A percentile compares a stretch with the other conserved stretches of the same genome.
phyloP scores from a whole-genome alignment of 2,329 filamentous ascomycete genomes.

The Colletotrichum higginsianum region DNA sequence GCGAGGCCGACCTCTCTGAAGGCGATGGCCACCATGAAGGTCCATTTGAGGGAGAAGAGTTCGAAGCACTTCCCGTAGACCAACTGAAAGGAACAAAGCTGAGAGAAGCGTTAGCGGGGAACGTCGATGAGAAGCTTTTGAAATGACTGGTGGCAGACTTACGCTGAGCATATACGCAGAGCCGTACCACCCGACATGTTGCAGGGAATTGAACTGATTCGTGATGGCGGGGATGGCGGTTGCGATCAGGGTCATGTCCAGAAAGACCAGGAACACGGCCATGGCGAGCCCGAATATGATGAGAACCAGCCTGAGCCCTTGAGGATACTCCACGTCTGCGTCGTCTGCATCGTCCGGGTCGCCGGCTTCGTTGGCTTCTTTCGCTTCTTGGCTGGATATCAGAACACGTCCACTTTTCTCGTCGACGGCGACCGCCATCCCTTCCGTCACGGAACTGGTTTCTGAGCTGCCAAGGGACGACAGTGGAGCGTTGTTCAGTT shows the following conservation, averaged over 20 bases:
- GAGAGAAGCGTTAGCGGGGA: conserved; percentile 45
- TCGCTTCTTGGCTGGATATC: neutral
- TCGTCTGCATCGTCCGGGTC: conserved; percentile 7
- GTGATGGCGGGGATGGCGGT: conserved; percentile 64
- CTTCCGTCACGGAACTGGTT: neutral
- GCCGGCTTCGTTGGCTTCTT: conserved; percentile 8
- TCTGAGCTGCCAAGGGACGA: neutral
- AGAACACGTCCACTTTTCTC: neutral
- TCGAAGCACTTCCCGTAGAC: conserved; percentile 50
- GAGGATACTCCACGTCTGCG: conserved; percentile 20
- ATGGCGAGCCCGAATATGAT: conserved; percentile 67
- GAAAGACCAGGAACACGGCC: conserved; percentile 66
- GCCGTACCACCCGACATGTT: conserved; percentile 71
- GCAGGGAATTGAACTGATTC: conserved; percentile 63
- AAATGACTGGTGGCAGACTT: conserved; percentile 45
- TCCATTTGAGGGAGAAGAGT: conserved; percentile 49
- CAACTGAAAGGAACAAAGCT: conserved; percentile 46
- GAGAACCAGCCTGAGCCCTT: conserved; percentile 57
- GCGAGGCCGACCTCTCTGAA: conserved; percentile 47
- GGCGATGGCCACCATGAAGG: conserved; percentile 46
- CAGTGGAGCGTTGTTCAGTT: neutral
- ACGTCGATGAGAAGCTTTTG: neutral
- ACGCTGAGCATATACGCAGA: conserved; percentile 62
- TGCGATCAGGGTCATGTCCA: conserved; percentile 44
- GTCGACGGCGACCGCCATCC: neutral